Percentiles rank a stretch among this genome's conserved stretches.
Evolutionary conservation across 2,329 filamentous ascomycete species (phyloP).

Genomic region (Claviceps arundinis): DNA sequence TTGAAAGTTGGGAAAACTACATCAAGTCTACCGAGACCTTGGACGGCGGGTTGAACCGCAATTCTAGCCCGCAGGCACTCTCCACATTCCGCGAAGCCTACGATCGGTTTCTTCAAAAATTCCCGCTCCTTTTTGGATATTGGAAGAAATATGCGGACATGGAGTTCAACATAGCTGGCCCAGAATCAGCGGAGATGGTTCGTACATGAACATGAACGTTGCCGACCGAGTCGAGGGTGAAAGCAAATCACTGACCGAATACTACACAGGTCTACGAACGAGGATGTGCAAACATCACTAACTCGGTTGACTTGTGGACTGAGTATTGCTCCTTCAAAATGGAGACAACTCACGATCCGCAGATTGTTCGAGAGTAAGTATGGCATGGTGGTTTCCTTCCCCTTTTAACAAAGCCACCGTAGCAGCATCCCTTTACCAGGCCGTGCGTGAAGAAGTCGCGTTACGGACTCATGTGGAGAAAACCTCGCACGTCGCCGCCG

Average conservation of each 20-base stretch:
- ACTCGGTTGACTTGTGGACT: conserved; percentile 92
- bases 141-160: conserved; percentile 99
- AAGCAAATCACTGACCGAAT: not conserved
- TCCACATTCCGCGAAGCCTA: conserved; percentile 76
- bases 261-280: conserved; percentile 71
- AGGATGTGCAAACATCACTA: conserved; percentile 82
- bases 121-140: conserved; percentile 91
- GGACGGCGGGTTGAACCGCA: conserved; percentile 88
- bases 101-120: conserved; percentile 87
- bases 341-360: conserved; percentile 87
- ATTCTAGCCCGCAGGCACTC: conserved; percentile 89
- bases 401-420: conserved; percentile 42
- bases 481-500: conserved; percentile 24
- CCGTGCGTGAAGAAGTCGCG: conserved; percentile 22
- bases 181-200: conserved; percentile 95
- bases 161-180: conserved; percentile 92
- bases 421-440: conserved; percentile 26
- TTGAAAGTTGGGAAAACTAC: conserved; percentile 89
- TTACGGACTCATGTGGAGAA: conserved; percentile 13
- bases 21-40: conserved; percentile 70
- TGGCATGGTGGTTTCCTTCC: conserved; percentile 48
- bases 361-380: conserved; percentile 99
- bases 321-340: conserved; percentile 98
- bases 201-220: conserved; percentile 13
- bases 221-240: not conserved